Base-by-base conservation (phyloP, 1,284 basidiomycete genomes). In the Ceratobasidium sp. region DNA sequence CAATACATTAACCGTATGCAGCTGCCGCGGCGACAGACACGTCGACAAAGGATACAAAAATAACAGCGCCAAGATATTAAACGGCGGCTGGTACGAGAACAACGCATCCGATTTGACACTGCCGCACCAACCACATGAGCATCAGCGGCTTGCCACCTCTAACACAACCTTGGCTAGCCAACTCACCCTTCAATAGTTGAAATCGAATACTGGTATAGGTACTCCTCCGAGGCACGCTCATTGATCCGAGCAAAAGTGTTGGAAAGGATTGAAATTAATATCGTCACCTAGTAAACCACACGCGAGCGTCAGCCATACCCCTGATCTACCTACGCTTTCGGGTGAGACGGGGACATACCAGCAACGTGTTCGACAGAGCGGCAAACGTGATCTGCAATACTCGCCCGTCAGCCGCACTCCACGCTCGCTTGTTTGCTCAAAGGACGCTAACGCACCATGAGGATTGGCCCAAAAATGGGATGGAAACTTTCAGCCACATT, bases 41-140 rank as follows among this genome's bases (percentile, higher is more conserved):
- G 86, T 93, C 76, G 89, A 91, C 28, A 91, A 84, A 5, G 94
- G 93, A 77, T 92, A 89, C 57, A 96, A 85, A 73, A 95, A 84
- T 21, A 88, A 74, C 78, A 95, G 89, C 0, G 95, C 94, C 41
- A 92, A 81, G 35, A 94, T 83, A 77, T 93, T 94, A 84, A 94
- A 94, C 0, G 94, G 93, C 1, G 92, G 93, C 76, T 95, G 89
- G 79, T 96, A 96, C 63, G 91, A 94, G 82, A 96, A 94, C n/a
- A 97, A 83, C 0, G 92, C 92, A 80, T 96, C 94, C 6, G 90
- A 90, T 80, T 95, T 94, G 79, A 95, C 91, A 9, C 92, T 93
- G 75, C 28, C 44, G 14, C 13, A 49, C 30, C 41, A 16, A 35
- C 8, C n/a, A 28, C 32, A 28, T 41, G 43, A 55, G 2, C 3